Conservation (phyloP, 129 eudicot species). For the Silybum marianum region DNA sequence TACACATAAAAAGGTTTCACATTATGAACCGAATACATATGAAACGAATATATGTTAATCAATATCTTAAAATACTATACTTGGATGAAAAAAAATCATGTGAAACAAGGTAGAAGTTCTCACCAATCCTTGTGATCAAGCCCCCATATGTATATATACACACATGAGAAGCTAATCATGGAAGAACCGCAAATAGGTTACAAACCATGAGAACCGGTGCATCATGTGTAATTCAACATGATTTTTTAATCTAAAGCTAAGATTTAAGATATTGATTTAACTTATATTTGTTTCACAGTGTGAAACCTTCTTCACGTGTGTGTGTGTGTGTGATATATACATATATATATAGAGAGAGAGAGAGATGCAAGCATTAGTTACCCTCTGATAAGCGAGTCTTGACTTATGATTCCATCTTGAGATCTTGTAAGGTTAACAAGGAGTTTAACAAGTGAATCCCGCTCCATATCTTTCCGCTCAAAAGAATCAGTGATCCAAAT, state of each 20-base stretch:
- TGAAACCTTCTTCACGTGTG: neutral
- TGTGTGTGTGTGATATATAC: no score
- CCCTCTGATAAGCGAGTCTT: constrained; percentile 78
- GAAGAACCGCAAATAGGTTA: neutral
- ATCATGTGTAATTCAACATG: neutral
- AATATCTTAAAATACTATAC: no score
- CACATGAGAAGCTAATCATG: neutral
- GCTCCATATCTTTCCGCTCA: constrained; percentile 84
- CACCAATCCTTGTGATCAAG: no score
- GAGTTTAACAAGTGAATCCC: constrained; percentile 73
- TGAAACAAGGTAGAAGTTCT: no score
- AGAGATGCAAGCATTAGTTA: constrained; percentile 27
- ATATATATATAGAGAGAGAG: no score
- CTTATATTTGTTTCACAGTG: neutral
- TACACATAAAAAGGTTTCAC: no score
- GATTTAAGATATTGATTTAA: neutral
- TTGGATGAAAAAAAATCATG: no score
- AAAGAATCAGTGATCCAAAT: constrained; percentile 89
- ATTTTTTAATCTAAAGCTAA: neutral
- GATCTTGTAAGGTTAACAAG: constrained; percentile 67
- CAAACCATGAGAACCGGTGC: neutral
- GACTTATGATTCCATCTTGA: constrained; percentile 53
- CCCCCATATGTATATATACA: no score
- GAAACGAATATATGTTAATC: no score
- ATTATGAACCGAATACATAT: no score